Evolutionary conservation across 2,329 filamentous ascomycete species (phyloP), one percentile per base, ranked within the genome.

Genomic region (Fusarium anguioides): DNA sequence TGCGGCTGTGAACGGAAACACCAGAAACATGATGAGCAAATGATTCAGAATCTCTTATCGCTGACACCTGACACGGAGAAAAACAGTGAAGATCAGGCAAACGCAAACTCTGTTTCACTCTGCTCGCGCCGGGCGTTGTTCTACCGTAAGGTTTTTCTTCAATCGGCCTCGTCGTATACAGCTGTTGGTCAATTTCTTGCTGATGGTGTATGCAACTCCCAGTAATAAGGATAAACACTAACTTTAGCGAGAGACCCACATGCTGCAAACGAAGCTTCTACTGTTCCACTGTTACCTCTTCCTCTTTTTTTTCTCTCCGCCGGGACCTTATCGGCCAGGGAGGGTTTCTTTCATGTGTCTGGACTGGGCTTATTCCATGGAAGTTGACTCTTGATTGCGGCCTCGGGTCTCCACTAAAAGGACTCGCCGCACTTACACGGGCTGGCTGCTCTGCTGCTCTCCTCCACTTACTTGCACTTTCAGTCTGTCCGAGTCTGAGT

Each of bases 251-350:
- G 35, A 21, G 48, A 70, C 71, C 72, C 72, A 72, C 72, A 66
- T 70, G 59, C 69, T 67, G 66, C 68, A 74, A 74, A 64, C 72
- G 62, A 68, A 66, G 59, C 53, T 52, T 69, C 36, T 41, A 51
- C 27, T 40, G 41, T 53, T 47, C 33, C 33, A 49, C 55, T 58
- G 55, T 46, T 27, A 58, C 40, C 52, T 24, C 58, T 33, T 9
- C 52, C 21, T 36, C 11, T 10, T 10, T 29, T 29, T 12, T 29
- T 29, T 29, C 14, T 29, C 27, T 29, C 27, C 27, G 27, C 27
- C 21, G 21, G 39, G 57, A 54, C 66, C 69, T 73, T 73, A 73
- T 72, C 70, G 45, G 58, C 45, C 62, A 58, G 39, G 37, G 23
- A 40, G 23, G 26, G 23, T 10, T 31, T 14, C n/a, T n/a, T 31